phyloP scores from a whole-genome alignment of 129 eudicot species.

The Centrapalus pauciflorus region DNA sequence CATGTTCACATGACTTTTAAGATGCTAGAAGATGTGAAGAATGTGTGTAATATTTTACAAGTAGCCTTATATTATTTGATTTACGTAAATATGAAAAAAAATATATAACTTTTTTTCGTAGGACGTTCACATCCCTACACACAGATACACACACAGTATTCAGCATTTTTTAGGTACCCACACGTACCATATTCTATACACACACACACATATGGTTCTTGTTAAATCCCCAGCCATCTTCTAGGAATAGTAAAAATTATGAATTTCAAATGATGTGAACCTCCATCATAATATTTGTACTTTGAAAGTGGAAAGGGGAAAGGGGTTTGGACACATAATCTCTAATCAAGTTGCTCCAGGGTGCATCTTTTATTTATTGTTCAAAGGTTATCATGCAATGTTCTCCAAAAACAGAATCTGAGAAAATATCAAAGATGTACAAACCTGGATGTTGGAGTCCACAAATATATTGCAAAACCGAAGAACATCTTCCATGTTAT shows the following conservation, averaged over 20 bases:
- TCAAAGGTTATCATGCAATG: neutral
- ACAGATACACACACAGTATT: no score
- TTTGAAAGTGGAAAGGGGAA: neutral
- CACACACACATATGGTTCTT: no score
- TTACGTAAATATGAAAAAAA: no score
- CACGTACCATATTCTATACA: no score
- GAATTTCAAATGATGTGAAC: neutral
- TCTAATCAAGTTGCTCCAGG: neutral
- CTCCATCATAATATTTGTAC: neutral
- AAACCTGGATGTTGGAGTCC: conserved; percentile 74
- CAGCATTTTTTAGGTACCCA: no score
- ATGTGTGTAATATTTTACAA: no score
- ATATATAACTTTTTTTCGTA: no score
- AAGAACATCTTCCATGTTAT: conserved; percentile 71
- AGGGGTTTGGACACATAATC: neutral
- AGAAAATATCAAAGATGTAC: neutral
- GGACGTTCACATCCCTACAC: no score
- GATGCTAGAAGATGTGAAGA: no score
- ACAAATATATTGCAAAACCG: conserved; percentile 80
- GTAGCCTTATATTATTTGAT: no score
- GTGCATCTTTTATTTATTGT: neutral
- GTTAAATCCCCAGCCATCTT: no score
- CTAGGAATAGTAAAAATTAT: neutral
- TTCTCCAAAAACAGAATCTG: neutral
- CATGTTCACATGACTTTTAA: no score